Evolutionary conservation across 1,284 basidiomycete genomes (phyloP), one percentile per base, ranked within the genome.

Genomic region (Puccinia polysora): DNA sequence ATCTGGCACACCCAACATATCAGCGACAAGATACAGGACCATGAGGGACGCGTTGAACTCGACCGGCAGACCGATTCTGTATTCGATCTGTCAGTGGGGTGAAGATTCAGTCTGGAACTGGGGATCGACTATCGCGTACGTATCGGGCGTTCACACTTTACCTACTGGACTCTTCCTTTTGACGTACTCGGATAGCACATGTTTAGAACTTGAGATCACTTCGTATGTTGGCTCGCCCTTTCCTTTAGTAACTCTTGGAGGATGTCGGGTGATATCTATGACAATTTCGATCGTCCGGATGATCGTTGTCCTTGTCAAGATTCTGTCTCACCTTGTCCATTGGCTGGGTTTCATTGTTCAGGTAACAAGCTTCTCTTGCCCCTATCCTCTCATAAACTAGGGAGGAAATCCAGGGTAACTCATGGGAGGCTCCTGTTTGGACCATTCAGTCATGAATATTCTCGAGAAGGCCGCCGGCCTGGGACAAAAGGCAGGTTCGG

Each of bases 21-120:
- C 83, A 0, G 81, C 79, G 59, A 77, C 80, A 32, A 80, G 83
- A n/a, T 85, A 83, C 76, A 77, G 77, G 4, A 79, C 81, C 3
- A 86, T 86, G 85, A 77, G 81, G 68, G 80, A 84, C 53, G 85
- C 85, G 0, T 78, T 86, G 23, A 58, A 58, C n/a, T 80, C 80
- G 0, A 84, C 83, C 0, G 82, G 81, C 4, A 82, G 75, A 63
- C 81, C 82, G 0, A 83, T 85, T 53, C 79, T 85, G 2, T 86
- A 83, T 75, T 83, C 84, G 8, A 81, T 85, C 32, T 85, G 85
- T 65, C 83, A 85, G 76, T 85, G 85, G 84, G 81, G 82, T 50
- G 81, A 82, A 71, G 82, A 83, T 70, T 78, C 79, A 0, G 80
- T 83, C 0, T 84, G 83, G 81, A 83, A 83, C 73, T 84, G 82